Percentiles rank a stretch among this genome's conserved stretches.
phyloP scores from a whole-genome alignment of 1,139 yeast species.

The Protomyces arabidopsidicola region DNA sequence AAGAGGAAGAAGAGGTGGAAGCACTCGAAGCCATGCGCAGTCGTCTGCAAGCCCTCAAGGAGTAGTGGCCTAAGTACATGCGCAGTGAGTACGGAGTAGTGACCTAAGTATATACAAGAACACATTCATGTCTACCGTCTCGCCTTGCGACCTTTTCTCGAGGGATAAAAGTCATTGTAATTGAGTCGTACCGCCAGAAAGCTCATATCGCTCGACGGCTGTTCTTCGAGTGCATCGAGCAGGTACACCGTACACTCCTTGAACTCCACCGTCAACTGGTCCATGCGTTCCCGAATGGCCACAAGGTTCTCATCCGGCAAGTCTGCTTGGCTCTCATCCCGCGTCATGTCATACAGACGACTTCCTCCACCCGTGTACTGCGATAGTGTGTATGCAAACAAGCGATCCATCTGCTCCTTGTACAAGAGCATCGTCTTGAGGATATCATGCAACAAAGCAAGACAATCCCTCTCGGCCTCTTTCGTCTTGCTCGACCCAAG shows the following conservation, averaged over 20 bases:
- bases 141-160: conserved; percentile 1
- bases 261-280: conserved; percentile 23
- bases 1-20: conserved; percentile 62
- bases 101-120: background rate
- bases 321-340: conserved; percentile 2
- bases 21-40: conserved; percentile 83
- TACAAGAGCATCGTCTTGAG: conserved; percentile 38
- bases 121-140: background rate
- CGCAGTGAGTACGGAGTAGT: conserved; percentile 46
- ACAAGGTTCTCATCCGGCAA: conserved; percentile 9
- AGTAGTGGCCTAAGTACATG: conserved; percentile 39
- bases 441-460: conserved; percentile 41
- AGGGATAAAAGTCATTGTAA: conserved; percentile 40
- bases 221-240: conserved; percentile 37
- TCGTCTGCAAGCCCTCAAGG: conserved; percentile 78
- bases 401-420: conserved; percentile 33
- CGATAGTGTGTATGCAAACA: conserved; percentile 32
- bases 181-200: conserved; percentile 42
- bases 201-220: conserved; percentile 41
- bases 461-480: conserved; percentile 34
- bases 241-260: conserved; percentile 25
- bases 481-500: conserved; percentile 38
- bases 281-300: conserved; percentile 27
- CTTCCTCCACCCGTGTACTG: conserved; percentile 30
- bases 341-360: conserved; percentile 18